Evolutionary conservation across 345 rosid genomes (phyloP), one percentile per base, ranked within the genome.

Genomic region (Boechera stricta): DNA sequence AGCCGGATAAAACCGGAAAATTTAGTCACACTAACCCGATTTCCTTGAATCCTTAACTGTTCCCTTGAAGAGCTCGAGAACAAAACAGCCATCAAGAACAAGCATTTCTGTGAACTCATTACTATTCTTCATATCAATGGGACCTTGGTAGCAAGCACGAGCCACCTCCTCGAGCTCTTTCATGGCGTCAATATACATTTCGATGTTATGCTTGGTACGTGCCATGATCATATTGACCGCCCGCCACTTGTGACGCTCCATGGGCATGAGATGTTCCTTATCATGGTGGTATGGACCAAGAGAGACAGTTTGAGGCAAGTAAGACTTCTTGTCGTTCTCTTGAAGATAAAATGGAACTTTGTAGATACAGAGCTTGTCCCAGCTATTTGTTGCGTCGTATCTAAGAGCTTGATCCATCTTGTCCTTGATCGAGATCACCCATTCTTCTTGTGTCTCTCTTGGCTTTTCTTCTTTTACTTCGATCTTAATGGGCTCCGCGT

Each of bases 221-320:
- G 72, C 77, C 2, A 91, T 80, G 45, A 88, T 64, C 77, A 42
- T 86, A 75, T 88, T 74, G 54, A 91, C 84, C 6, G 89, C 79
- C 2, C 90, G 88, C 90, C 93, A 88, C 67, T 91, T 90, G 73
- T 90, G 95, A 21, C 81, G 82, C 15, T 90, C 89, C 93, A 88
- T 86, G 67, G 78, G 84, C 45, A 84, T 85, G 4, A 90, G 86
- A 6, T 89, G 87, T 48, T 58, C 73, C 78, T 82, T 84, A 3
- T 84, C 87, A 21, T 87, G 89, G 74, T 91, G 91, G 76, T 88
- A 90, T 28, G 94, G 97, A 64, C 95, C 95, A 44, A 91, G 16
- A 12, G 97, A 93, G 38, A 86, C 89, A 6, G 83, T 84, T 75
- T 89, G 97, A 35, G 98, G 98, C 11, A 83, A 74, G 71, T 86